Percentiles rank a stretch among this genome's conserved stretches.
Conservation (phyloP, 1,139 yeast genomes). For the Scheffersomyces parashehatae region DNA sequence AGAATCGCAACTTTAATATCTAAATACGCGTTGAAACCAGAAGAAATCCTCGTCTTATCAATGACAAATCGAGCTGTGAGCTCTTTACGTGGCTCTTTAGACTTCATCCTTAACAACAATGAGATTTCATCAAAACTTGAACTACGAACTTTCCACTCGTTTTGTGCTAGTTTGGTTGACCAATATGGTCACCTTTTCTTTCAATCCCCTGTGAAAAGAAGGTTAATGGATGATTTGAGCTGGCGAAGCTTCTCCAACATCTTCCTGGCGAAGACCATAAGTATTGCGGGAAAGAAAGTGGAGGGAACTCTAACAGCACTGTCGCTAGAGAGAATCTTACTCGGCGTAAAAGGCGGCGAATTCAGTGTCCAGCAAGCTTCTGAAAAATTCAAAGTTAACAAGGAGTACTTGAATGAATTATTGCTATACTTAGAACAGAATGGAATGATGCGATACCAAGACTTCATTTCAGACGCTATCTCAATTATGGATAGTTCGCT, state of each 20-base stretch:
- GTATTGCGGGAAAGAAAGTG: constrained; percentile 22
- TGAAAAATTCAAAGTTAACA: constrained; percentile 20
- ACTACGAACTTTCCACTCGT: constrained; percentile 64
- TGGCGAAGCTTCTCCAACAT: constrained; percentile 46
- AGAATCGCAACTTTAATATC: constrained; percentile 52
- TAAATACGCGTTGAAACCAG: constrained; percentile 42
- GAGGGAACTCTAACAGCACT: constrained; percentile 28
- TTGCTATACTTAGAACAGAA: constrained; percentile 19
- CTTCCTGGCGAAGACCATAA: constrained; percentile 28
- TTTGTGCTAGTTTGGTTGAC: constrained; percentile 52
- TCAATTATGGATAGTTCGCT: constrained; percentile 22
- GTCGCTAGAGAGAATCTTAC: constrained; percentile 33
- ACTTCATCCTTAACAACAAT: constrained; percentile 27
- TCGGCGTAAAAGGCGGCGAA: constrained; percentile 31
- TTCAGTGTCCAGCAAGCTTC: constrained; percentile 27
- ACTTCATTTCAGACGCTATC: constrained; percentile 33
- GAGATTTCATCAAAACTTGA: constrained; percentile 34
- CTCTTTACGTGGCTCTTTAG: constrained; percentile 44
- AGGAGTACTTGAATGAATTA: constrained; percentile 17
- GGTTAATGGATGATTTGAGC: constrained; percentile 52
- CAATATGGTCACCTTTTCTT: constrained; percentile 27
- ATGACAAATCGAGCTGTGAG: constrained; percentile 72
- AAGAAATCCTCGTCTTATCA: constrained; percentile 61
- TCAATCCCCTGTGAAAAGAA: constrained; percentile 26
- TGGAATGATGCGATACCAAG: constrained; percentile 40